Base-by-base conservation (phyloP, 768 basidiomycete species). In the Trametes punicea region DNA sequence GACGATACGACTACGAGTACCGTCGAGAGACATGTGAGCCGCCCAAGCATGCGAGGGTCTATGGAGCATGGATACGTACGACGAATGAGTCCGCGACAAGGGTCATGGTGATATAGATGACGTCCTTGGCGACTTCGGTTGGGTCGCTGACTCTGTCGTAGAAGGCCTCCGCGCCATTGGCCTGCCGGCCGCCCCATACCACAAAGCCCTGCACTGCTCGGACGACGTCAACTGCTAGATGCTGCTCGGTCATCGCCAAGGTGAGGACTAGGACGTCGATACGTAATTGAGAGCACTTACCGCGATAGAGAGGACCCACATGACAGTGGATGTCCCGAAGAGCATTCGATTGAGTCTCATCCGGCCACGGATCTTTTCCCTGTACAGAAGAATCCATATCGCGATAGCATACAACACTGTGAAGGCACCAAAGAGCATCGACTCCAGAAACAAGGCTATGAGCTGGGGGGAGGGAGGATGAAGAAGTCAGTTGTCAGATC, bases 101-200 rank as follows among this genome's bases (percentile, higher is more conserved):
- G 2, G 59, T 60, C 50, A 51, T 48, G 11, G 53, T 47, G 53
- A 51, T 40, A 26, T 51, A 60, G 18, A 60, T 31, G 25, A 51
- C 40, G 9, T 27, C 44, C 47, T 51, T 59, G 10, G 44, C 45
- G 20, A 55, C 33, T 18, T 55, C 41, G n/a, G 48, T 50, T 10
- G 58, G 52, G 36, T 51, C 48, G 25, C 21, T 51, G 21, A 55
- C 18, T 5, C n/a, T 27, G 13, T 8, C 6, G 40, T 46, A 55
- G 38, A 55, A 29, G 51, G 34, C 15, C 41, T 26, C 27, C 38
- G 44, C 16, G 40, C 57, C 30, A 7, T 38, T 4, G 52, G 52
- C 30, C 21, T 59, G 3, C 41, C 51, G 16, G 23, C 51, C 16
- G 51, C 36, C 57, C 16, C 55, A 20, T 6, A 23, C 23, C 27